These are phyloP conservation scores for Metschnikowia shivogae DNA, from an alignment of 805 yeast genomes.

Conservation along the genomic window DNA sequence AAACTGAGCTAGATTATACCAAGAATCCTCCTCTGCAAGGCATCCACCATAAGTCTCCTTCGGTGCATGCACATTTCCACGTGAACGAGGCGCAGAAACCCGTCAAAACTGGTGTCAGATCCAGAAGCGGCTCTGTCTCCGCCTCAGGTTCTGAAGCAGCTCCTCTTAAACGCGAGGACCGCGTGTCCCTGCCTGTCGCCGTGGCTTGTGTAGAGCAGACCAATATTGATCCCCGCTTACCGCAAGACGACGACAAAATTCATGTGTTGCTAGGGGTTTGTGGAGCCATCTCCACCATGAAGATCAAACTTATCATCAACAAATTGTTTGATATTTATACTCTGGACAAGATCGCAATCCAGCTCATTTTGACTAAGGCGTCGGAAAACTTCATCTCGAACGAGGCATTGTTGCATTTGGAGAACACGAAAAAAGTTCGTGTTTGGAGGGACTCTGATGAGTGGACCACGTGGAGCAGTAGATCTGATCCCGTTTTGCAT, in stretches of 20 bases:
- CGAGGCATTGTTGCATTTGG: slow-evolving; percentile 39
- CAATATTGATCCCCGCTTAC: slow-evolving; percentile 59
- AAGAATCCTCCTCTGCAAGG: slow-evolving; percentile 29
- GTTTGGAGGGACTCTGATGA: slow-evolving; percentile 59
- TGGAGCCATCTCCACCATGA: slow-evolving; percentile 51
- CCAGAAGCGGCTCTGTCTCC: slow-evolving; percentile 38
- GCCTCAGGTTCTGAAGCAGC: slow-evolving; percentile 24
- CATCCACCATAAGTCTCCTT: slow-evolving; percentile 49
- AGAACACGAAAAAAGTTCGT: slow-evolving; percentile 40
- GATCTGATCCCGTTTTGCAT: slow-evolving; percentile 90
- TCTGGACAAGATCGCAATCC: slow-evolving; percentile 48
- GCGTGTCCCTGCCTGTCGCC: slow-evolving; percentile 15
- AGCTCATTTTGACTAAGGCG: slow-evolving; percentile 50
- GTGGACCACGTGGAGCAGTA: slow-evolving; percentile 70
- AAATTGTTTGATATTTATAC: slow-evolving; percentile 51
- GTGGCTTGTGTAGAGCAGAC: slow-evolving; percentile 32
- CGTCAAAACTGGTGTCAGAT: slow-evolving; percentile 26
- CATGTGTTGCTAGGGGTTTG: slow-evolving; percentile 57
- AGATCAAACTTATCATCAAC: slow-evolving; percentile 49
- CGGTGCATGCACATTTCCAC: slow-evolving; percentile 77
- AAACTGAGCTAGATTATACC: slow-evolving; percentile 21
- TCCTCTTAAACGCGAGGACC: slow-evolving; percentile 13
- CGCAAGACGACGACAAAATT: slow-evolving; percentile 55
- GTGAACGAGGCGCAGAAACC: slow-evolving; percentile 64
- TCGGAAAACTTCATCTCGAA: slow-evolving; percentile 49